These are phyloP conservation scores for Tylopilus cervinicoccineus DNA, from an alignment of 768 basidiomycete genomes.

Conservation along the genomic window DNA sequence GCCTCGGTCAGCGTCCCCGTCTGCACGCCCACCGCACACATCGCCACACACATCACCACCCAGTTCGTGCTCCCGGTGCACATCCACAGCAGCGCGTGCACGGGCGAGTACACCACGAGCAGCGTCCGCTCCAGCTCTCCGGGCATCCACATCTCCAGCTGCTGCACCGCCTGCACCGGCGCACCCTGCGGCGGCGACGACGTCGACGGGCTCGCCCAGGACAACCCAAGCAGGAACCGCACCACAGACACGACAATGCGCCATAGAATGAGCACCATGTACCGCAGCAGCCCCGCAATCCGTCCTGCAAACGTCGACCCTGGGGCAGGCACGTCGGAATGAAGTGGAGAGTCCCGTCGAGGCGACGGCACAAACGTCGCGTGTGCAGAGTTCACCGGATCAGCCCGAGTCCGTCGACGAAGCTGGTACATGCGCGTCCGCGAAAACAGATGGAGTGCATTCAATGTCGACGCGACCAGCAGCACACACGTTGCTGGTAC, in stretches of 20 bases:
- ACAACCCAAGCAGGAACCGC: constrained; percentile 65
- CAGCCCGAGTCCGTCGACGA: constrained; percentile 45
- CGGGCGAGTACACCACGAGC: constrained; percentile 76
- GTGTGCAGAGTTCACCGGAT: constrained; percentile 68
- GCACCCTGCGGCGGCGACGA: constrained; percentile 32
- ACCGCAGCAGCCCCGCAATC: constrained; percentile 26
- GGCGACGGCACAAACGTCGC: constrained; percentile 59
- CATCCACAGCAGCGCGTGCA: constrained; percentile 71
- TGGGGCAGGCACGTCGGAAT: constrained; percentile 34
- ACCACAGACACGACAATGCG: constrained; percentile 50
- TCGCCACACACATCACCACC: constrained; percentile 65
- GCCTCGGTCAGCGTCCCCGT: constrained; percentile 38
- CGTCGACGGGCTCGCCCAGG: constrained; percentile 38
- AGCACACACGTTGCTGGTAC: constrained; percentile 58
- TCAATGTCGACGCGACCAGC: constrained; percentile 50
- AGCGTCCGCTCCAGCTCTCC: constrained; percentile 65
- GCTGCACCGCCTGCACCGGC: constrained; percentile 57
- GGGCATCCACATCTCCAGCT: constrained; percentile 76
- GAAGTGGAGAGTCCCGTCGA: constrained; percentile 15
- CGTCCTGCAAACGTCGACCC: constrained; percentile 45
- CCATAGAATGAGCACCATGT: constrained; percentile 42
- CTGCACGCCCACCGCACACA: constrained; percentile 64
- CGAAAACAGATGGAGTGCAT: constrained; percentile 65
- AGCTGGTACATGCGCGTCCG: constrained; percentile 68
- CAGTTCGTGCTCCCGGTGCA: constrained; percentile 69